Percentiles rank a stretch among this genome's conserved stretches.
phyloP scores from a whole-genome alignment of 805 yeast species.

The Millerozyma miso region DNA sequence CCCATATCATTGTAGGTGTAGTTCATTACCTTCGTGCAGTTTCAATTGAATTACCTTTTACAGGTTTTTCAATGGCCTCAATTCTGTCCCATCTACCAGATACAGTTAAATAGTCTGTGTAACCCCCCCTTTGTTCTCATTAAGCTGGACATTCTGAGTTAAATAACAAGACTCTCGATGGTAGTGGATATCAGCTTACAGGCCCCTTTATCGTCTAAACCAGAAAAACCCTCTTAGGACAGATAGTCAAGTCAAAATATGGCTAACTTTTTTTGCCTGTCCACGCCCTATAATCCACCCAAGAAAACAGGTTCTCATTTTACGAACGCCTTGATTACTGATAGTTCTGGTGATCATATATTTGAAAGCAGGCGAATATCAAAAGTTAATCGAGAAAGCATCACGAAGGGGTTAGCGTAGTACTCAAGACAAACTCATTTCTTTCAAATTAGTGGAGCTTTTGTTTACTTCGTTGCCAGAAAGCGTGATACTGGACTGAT shows the following conservation, averaged over 20 bases:
- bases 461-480: not conserved
- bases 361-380: not conserved
- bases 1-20: too few relatives aligned
- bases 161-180: not conserved
- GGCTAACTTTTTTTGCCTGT: not conserved
- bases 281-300: not conserved
- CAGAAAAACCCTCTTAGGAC: too few relatives aligned
- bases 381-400: too few relatives aligned
- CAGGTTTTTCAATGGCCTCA: not conserved
- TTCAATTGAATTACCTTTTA: not conserved
- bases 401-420: too few relatives aligned
- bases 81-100: not conserved
- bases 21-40: not conserved
- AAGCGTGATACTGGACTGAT: not conserved
- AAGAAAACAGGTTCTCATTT: not conserved
- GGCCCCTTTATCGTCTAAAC: too few relatives aligned
- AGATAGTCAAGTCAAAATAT: too few relatives aligned
- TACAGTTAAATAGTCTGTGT: not conserved
- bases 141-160: not conserved
- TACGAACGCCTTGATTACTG: not conserved
- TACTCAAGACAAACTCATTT: too few relatives aligned
- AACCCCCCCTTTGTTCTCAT: not conserved
- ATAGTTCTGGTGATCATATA: not conserved
- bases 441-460: too few relatives aligned
- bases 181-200: not conserved